phyloP scores from a whole-genome alignment of 2,329 filamentous ascomycete genomes.

The Hymenoscyphus linearis region DNA sequence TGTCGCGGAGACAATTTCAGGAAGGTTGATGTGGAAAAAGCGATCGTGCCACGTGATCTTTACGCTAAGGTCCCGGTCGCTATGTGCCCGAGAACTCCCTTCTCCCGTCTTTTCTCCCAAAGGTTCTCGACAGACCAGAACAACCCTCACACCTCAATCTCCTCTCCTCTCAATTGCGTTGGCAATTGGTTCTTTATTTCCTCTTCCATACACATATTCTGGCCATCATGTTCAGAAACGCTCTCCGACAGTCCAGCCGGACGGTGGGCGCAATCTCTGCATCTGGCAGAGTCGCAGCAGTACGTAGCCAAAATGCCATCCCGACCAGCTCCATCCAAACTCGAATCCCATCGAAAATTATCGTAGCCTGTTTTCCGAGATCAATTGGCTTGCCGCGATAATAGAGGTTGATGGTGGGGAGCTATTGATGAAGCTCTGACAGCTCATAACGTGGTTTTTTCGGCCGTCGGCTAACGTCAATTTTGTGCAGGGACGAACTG shows the following conservation, averaged over 20 bases:
- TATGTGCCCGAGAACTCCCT: slow-evolving; percentile 5
- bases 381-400: slow-evolving; percentile 30
- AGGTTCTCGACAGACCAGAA: slow-evolving; percentile 27
- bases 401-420: slow-evolving; percentile 34
- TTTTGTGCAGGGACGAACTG: slow-evolving; percentile 72
- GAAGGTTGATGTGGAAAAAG: background rate
- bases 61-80: too few relatives aligned
- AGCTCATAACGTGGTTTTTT: slow-evolving; percentile 33
- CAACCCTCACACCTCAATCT: slow-evolving; percentile 39
- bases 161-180: slow-evolving; percentile 57
- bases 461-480: slow-evolving; percentile 50
- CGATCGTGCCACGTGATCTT: too few relatives aligned
- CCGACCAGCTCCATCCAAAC: slow-evolving; percentile 36
- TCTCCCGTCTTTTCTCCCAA: slow-evolving; percentile 13
- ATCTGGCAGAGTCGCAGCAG: slow-evolving; percentile 83
- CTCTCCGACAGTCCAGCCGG: slow-evolving; percentile 94
- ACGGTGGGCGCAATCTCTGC: slow-evolving; percentile 91
- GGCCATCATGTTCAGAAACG: slow-evolving; percentile 92
- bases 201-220: slow-evolving; percentile 47
- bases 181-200: slow-evolving; percentile 58
- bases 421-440: slow-evolving; percentile 35
- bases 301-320: slow-evolving; percentile 61
- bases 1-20: background rate
- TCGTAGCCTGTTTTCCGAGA: slow-evolving; percentile 36
- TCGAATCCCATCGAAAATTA: slow-evolving; percentile 27